Evolutionary conservation across 345 rosid species (phyloP).

Genomic region (Alliaria petiolata): DNA sequence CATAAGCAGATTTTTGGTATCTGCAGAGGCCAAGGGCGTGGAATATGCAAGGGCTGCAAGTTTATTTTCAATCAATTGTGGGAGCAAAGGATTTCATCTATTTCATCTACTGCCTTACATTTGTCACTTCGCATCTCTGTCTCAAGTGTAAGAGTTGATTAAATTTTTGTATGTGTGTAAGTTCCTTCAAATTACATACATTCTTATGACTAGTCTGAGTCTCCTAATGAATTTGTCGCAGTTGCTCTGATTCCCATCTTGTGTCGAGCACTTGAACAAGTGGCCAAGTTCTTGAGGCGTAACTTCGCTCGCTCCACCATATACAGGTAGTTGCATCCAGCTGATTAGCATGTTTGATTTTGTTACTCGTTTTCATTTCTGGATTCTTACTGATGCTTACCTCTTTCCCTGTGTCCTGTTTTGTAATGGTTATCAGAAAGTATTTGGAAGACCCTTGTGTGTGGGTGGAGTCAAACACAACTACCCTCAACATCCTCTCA

Average conservation of each 20-base stretch:
- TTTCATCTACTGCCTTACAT: slow-evolving; percentile 84
- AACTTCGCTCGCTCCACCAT: slow-evolving; percentile 78
- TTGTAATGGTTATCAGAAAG: slow-evolving; percentile 49
- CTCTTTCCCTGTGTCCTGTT: slow-evolving; percentile 1
- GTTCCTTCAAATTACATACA: neutral
- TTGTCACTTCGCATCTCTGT: slow-evolving; percentile 83
- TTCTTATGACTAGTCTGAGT: neutral
- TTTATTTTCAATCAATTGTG: slow-evolving; percentile 73
- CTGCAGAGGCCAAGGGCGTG: slow-evolving; percentile 81
- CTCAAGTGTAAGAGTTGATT: slow-evolving; percentile 68
- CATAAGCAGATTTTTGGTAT: slow-evolving; percentile 13
- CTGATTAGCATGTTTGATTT: neutral
- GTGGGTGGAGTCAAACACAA: slow-evolving; percentile 92
- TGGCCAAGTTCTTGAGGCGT: slow-evolving; percentile 84
- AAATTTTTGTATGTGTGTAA: neutral
- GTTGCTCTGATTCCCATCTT: slow-evolving; percentile 91
- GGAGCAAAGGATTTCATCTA: slow-evolving; percentile 88
- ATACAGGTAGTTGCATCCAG: slow-evolving; percentile 55
- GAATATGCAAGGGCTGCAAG: slow-evolving; percentile 89
- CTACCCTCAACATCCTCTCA: slow-evolving; percentile 78
- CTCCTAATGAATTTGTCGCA: slow-evolving; percentile 32
- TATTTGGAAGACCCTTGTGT: slow-evolving; percentile 93
- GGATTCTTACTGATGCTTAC: slow-evolving; percentile 3
- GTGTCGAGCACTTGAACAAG: slow-evolving; percentile 73
- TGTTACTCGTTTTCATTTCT: slow-evolving; percentile 7